Conservation (phyloP, 352 stramenopile species). For the Blastocystis sp. region DNA sequence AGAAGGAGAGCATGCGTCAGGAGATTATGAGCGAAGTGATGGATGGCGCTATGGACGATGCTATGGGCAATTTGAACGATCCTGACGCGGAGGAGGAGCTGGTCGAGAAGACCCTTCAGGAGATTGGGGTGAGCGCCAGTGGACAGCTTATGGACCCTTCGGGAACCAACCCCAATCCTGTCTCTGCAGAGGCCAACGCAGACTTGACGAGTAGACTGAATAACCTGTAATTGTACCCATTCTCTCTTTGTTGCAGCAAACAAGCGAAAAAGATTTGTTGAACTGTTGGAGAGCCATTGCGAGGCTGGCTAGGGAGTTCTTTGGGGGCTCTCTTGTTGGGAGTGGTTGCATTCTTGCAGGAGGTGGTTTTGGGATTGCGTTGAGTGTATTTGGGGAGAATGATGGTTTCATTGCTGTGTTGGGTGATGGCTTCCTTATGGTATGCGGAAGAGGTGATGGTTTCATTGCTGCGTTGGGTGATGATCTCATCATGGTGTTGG, state of each 20-base stretch:
- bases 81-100: conserved; percentile 16
- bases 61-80: conserved; percentile 9
- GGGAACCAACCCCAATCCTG: neutral
- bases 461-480: too few species aligned
- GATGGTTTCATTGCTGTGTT: neutral
- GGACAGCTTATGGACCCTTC: neutral
- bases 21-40: conserved; percentile 39
- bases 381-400: neutral
- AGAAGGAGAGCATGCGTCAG: conserved; percentile 30
- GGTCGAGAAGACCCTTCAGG: conserved; percentile 17
- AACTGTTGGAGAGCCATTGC: neutral
- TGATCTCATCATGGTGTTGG: too few species aligned
- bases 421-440: neutral
- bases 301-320: neutral
- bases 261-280: neutral
- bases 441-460: too few species aligned
- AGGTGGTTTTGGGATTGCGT: neutral
- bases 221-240: conserved; percentile 44
- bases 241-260: conserved; percentile 38
- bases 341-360: neutral
- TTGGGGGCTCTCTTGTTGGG: neutral
- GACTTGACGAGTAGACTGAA: conserved; percentile 24
- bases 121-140: conserved; percentile 14
- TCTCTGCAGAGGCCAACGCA: neutral
- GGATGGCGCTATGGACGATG: neutral